These are phyloP conservation scores for Penicillium frequentans DNA, from an alignment of 2,329 filamentous ascomycete genomes.

Conservation along the genomic window DNA sequence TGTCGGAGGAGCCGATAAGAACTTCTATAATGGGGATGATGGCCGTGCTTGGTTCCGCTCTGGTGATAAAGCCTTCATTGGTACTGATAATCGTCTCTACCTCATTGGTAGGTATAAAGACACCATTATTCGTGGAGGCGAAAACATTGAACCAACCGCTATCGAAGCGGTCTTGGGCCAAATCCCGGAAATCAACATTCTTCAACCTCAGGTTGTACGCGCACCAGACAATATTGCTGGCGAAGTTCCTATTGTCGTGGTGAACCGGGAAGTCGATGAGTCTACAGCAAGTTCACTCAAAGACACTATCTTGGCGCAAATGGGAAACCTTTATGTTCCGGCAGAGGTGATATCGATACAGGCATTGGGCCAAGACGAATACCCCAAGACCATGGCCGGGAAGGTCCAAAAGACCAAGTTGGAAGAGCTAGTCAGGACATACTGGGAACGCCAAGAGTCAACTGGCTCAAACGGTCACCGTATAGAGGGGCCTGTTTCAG, in stretches of 20 bases:
- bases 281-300: background rate
- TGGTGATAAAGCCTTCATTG: conserved; percentile 17
- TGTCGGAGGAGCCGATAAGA: conserved; percentile 3
- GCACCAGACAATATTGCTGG: conserved; percentile 9
- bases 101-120: conserved; percentile 19
- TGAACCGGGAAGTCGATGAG: conserved; percentile 3
- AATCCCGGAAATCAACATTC: conserved; percentile 2
- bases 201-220: conserved; percentile 12
- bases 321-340: conserved; percentile 14
- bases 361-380: conserved; percentile 3
- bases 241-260: conserved; percentile 11
- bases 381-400: conserved; percentile 5
- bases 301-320: conserved; percentile 4
- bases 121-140: conserved; percentile 19
- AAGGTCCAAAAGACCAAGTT: conserved; percentile 10
- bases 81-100: conserved; percentile 12
- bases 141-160: conserved; percentile 18
- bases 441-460: background rate
- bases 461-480: background rate
- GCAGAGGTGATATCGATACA: conserved; percentile 9
- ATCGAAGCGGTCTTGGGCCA: conserved; percentile 15
- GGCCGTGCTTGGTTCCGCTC: conserved; percentile 14
- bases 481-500: background rate
- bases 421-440: background rate
- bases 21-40: conserved; percentile 15